phyloP scores from a whole-genome alignment of 1,284 basidiomycete species.

The Taiwanofungus camphoratus region DNA sequence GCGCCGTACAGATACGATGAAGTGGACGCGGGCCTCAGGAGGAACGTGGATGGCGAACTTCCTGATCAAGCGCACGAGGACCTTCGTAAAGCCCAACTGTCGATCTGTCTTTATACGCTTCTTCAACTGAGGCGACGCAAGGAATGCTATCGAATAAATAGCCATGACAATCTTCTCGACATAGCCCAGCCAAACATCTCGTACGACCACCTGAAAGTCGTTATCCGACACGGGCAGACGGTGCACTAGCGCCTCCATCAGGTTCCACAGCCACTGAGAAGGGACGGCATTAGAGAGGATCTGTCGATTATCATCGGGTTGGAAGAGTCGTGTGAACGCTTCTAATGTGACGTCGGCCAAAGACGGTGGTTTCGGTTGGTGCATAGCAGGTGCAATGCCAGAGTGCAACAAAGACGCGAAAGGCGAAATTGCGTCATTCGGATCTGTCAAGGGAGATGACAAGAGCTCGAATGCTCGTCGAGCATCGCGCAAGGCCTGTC shows the following conservation, averaged over 20 bases:
- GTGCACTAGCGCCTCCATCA: slow-evolving; percentile 71
- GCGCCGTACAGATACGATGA: slow-evolving; percentile 64
- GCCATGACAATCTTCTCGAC: slow-evolving; percentile 76
- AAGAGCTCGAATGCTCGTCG: slow-evolving; percentile 64
- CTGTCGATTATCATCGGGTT: slow-evolving; percentile 78
- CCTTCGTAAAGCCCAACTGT: slow-evolving; percentile 50
- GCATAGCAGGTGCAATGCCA: slow-evolving; percentile 35
- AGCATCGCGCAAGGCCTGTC: slow-evolving; percentile 36
- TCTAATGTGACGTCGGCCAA: slow-evolving; percentile 78
- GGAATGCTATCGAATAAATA: slow-evolving; percentile 84
- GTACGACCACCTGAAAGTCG: slow-evolving; percentile 67
- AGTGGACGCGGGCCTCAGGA: slow-evolving; percentile 47
- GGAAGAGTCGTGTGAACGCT: slow-evolving; percentile 72
- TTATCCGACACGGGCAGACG: slow-evolving; percentile 75
- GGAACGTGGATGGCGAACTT: slow-evolving; percentile 46
- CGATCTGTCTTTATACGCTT: slow-evolving; percentile 57
- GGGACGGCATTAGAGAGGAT: slow-evolving; percentile 61
- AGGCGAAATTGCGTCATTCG: slow-evolving; percentile 59
- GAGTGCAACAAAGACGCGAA: slow-evolving; percentile 48
- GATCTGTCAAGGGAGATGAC: slow-evolving; percentile 73
- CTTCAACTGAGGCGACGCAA: slow-evolving; percentile 74
- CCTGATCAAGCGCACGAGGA: slow-evolving; percentile 63
- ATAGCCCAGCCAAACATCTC: slow-evolving; percentile 71
- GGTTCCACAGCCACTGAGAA: slow-evolving; percentile 46
- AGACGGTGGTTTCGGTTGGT: slow-evolving; percentile 47